Base-by-base conservation (phyloP, 2,329 filamentous ascomycete genomes). In the Harringtonia lauricola region DNA sequence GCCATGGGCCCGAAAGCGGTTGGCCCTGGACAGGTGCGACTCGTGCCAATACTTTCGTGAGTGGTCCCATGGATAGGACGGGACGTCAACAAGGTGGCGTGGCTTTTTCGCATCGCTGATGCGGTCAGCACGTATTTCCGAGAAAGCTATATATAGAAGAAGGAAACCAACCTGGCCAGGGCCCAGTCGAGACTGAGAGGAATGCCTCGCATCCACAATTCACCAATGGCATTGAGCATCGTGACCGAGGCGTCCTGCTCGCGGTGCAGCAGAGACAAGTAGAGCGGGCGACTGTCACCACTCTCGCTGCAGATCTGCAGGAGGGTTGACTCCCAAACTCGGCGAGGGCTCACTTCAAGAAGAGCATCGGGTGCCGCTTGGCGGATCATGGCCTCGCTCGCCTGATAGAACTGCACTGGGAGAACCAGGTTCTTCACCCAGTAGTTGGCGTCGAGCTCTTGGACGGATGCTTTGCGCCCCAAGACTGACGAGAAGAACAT, bases 61-160 rank as follows among this genome's bases (percentile, higher is more conserved):
- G 34, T 64, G 63, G 38, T 67, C 59, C 52, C 64, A 70, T 0
- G 64, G 58, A 43, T 69, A 70, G 2, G 57, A 49, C 0, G 66
- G 65, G 2, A 62, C 54, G 39, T 65, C 59, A 2, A 55, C 49
- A 8, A 66, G 50, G 47, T 50, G 50, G 1, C 45, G 35, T 7
- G 42, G 45, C 24, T 15, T 43, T 0, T 15, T 10, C 8, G n/a
- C 7, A 36, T 26, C 6, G 10, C 10, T 26, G 24, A 26, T 26
- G 24, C 6, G 24, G n/a, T n/a, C 24, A 26, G 6, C 24, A 7
- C 10, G 24, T 26, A 7, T 26, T 26, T 10, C 7, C 10, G 24
- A 18, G 12, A 13, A 7, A 13, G 30, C 12, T 29, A 29, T 8
- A 29, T 29, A 13, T 31, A 13, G 12, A 8, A 31, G 30, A 8